Base-by-base conservation (phyloP, 495 filamentous ascomycete genomes). In the Cenococcum geophilum region DNA sequence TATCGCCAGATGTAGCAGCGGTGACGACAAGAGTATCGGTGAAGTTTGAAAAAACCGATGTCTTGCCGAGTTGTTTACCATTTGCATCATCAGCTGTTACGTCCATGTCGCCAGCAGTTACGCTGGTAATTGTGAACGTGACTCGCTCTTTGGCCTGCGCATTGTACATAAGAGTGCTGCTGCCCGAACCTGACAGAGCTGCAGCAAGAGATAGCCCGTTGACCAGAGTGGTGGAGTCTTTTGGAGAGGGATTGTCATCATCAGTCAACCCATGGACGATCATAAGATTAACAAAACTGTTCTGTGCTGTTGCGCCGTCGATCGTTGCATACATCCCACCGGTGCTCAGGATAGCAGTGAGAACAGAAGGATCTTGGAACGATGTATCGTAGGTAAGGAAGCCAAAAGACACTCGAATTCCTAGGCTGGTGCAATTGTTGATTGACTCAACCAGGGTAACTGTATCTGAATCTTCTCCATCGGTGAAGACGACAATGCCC, bases 401-500 rank as follows among this genome's bases (percentile, higher is more conserved):
- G 27, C 61, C 61, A 58, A 63, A 63, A 21, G 55, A 58, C 4
- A 63, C 48, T 6, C 61, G 61, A 22, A 63, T 55, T 20, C 61
- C 61, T 25, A 53, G 55, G 16, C 47, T 18, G 18, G 53, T 23
- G n/a, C 55, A 56, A 10, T 58, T 54, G 35, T 63, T 35, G 47
- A 63, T 63, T 21, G 55, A 42, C 11, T 63, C 35, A 10, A 63
- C 55, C 10, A 63, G 55, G 9, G 45, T 57, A 27, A 18, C 22
- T 11, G 61, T 58, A 45, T 58, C 55, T 12, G 35, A 55, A 42
- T 70, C 68, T n/a, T 57, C 32, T 20, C 66, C 66, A 51, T 70
- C 66, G 10, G 65, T 68, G 14, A 70, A 53, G 14, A 68, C 60
- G 36, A 65, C 62, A 45, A 68, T 68, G 20, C 57, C 62, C n/a